Evolutionary conservation across 2,329 filamentous ascomycete genomes (phyloP).

Genomic region (Trichoderma harzianum): DNA sequence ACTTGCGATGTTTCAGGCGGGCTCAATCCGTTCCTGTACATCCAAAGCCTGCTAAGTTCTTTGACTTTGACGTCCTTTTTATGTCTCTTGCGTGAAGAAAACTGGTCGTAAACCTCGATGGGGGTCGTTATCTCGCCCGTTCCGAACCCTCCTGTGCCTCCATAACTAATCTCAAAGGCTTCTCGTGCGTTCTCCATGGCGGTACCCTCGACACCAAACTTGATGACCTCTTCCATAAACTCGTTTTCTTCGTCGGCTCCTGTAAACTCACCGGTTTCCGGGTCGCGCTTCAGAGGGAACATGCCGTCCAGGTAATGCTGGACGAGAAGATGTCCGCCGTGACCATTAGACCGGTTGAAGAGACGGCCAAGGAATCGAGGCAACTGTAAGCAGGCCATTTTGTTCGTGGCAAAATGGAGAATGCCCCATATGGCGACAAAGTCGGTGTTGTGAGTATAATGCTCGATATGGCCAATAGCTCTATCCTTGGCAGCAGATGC

Average conservation of each 20-base stretch:
- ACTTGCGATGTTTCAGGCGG: slow-evolving; percentile 43
- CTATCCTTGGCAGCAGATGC: slow-evolving; percentile 41
- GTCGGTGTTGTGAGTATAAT: slow-evolving; percentile 72
- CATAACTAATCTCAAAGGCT: slow-evolving; percentile 47
- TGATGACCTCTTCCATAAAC: slow-evolving; percentile 59
- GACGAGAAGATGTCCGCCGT: slow-evolving; percentile 56
- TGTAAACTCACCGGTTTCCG: slow-evolving; percentile 38
- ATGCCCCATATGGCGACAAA: slow-evolving; percentile 74
- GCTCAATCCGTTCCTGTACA: slow-evolving; percentile 57
- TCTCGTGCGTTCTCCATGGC: slow-evolving; percentile 44
- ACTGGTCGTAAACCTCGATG: slow-evolving; percentile 39
- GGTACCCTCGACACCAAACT: slow-evolving; percentile 42
- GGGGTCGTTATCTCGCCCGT: slow-evolving; percentile 33
- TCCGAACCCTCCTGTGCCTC: slow-evolving; percentile 39
- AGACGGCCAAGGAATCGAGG: slow-evolving; percentile 60
- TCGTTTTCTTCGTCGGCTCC: slow-evolving; percentile 49
- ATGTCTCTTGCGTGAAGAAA: slow-evolving; percentile 27
- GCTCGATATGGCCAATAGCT: slow-evolving; percentile 70
- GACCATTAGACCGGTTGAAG: slow-evolving; percentile 51
- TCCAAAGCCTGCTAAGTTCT: slow-evolving; percentile 60
- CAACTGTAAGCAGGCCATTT: slow-evolving; percentile 40
- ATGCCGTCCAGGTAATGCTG: slow-evolving; percentile 62
- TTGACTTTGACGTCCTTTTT: slow-evolving; percentile 48
- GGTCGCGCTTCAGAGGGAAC: slow-evolving; percentile 51
- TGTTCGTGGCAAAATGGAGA: slow-evolving; percentile 59